Conservation (phyloP, 129 eudicot genomes). For the Mikania micrantha region DNA sequence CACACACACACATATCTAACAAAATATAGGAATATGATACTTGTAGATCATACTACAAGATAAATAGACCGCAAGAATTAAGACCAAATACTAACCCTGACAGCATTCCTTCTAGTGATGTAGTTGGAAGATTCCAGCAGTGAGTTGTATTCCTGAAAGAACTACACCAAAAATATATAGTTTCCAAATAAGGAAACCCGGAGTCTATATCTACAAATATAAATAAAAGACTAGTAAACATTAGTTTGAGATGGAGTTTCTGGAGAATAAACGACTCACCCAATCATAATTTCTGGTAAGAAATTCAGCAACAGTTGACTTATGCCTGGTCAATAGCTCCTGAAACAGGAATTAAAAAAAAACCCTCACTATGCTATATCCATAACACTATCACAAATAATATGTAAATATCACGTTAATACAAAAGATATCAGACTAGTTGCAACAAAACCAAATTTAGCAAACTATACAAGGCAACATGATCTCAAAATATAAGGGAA, state of each 20-base stretch:
- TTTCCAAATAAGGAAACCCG: neutral
- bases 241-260: neutral
- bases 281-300: conserved; percentile 78
- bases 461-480: neutral
- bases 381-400: neutral
- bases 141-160: conserved; percentile 45
- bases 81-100: conserved; percentile 44
- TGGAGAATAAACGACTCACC: conserved; percentile 32
- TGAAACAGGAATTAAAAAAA: conserved; percentile 28
- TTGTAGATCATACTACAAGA: neutral
- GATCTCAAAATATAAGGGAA: neutral
- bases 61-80: neutral
- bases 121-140: conserved; percentile 67
- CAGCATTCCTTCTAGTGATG: conserved; percentile 70
- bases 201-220: neutral
- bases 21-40: neutral
- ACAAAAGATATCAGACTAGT: neutral
- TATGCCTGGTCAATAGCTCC: conserved; percentile 91
- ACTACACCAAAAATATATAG: conserved; percentile 31
- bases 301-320: conserved; percentile 84
- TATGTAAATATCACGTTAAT: neutral
- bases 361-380: conserved; percentile 6
- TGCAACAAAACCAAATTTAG: neutral
- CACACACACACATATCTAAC: neutral
- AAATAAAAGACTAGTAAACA: neutral